Evolutionary conservation across 139 green algal genomes (phyloP).

Genomic region (Micromonas pusilla): DNA sequence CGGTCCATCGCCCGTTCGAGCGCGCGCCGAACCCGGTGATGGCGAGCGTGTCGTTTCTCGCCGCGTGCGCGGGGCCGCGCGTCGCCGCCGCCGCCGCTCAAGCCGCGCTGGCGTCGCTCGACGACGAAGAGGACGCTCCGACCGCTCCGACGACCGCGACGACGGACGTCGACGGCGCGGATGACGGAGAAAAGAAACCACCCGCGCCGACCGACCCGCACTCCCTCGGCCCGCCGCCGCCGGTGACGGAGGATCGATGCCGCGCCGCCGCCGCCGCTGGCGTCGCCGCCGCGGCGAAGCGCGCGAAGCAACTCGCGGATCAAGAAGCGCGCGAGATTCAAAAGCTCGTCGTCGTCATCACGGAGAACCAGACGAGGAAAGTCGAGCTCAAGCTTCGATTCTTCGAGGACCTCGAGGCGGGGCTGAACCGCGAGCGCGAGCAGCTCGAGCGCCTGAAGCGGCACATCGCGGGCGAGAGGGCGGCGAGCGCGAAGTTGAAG

Average conservation of each 20-base stretch:
- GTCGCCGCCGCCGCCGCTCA: slow-evolving; percentile 77
- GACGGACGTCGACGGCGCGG: slow-evolving; percentile 10
- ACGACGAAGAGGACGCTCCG: slow-evolving; percentile 30
- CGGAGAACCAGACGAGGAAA: slow-evolving; percentile 34
- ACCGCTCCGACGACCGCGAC: not conserved
- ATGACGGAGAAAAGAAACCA: not conserved
- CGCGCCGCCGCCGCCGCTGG: slow-evolving; percentile 48
- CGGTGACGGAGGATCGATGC: slow-evolving; percentile 26
- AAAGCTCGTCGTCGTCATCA: slow-evolving; percentile 48
- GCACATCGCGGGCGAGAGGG: not conserved
- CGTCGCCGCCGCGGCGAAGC: slow-evolving; percentile 56
- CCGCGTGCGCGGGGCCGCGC: slow-evolving; percentile 61
- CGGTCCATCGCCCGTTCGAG: slow-evolving; percentile 74
- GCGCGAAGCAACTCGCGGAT: slow-evolving; percentile 58
- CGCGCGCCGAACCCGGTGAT: slow-evolving; percentile 76
- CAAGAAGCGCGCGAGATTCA: slow-evolving; percentile 69
- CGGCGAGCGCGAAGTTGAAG: not conserved
- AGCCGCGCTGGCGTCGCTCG: slow-evolving; percentile 65
- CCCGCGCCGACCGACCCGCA: not conserved
- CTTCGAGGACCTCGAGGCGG: not conserved
- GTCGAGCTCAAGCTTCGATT: slow-evolving; percentile 39
- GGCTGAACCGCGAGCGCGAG: not conserved
- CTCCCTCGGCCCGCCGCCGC: slow-evolving; percentile 12
- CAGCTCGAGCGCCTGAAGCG: not conserved
- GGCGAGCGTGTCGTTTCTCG: slow-evolving; percentile 68